Evolutionary conservation across 2,329 filamentous ascomycete genomes (phyloP), one percentile per base, ranked within the genome.

Genomic region (Calonectria pauciramosa): DNA sequence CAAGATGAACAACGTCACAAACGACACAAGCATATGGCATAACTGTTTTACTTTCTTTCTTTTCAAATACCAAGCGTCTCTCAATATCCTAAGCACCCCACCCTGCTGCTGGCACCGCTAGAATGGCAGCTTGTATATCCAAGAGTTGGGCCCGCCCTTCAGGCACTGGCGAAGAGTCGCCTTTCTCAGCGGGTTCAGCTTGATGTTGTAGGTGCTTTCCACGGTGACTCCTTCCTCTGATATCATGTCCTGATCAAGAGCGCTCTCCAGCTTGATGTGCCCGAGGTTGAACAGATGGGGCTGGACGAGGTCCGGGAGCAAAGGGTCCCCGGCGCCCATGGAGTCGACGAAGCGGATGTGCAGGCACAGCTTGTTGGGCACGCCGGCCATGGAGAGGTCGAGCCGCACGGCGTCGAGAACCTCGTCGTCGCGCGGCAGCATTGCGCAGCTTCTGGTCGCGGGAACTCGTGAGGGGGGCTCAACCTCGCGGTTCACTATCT

Each of bases 351-450:
- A 73, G 18, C 78, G 78, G 7, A 80, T 18, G 59, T 77, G 77
- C 59, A 80, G 68, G 0, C 71, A 76, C 34, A 80, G 56, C n/a
- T 65, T 70, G 65, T 74, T 38, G 2, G 63, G 49, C 18, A 68
- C 63, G 8, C 64, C 59, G 13, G 63, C 49, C 67, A 80, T 78
- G 2, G 34, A 32, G 52, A 80, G 67, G 16, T 77, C 70, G 20
- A 80, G 38, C 18, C 79, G 77, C 9, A 78, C 54, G 2, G 77
- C 74, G 54, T 80, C 79, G 52, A 78, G 44, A 60, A 68, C 71
- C 13, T 71, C 67, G 3, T 68, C n/a, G 30, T 23, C 23, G 5
- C 7, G 30, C 14, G 67, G 51, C 10, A 63, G 41, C 13, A 66
- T 59, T 16, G 66, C 36, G 41, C 28, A 18, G 11, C 44, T 52